Evolutionary conservation across 768 basidiomycete genomes (phyloP), one percentile per base, ranked within the genome.

Genomic region (Rhodotorula kratochvilovae): DNA sequence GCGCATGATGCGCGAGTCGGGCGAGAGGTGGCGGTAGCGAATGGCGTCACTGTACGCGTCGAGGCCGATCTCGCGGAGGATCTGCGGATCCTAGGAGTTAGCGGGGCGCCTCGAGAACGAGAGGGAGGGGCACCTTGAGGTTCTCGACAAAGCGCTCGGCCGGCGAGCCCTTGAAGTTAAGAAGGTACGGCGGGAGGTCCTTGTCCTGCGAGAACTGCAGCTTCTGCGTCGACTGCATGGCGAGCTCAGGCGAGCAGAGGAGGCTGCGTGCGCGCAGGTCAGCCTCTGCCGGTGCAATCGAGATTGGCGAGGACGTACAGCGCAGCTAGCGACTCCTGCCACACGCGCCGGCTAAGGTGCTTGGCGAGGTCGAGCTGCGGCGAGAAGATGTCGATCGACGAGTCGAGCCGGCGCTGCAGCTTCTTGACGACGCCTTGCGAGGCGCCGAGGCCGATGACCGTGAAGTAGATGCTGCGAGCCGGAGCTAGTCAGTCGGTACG

Each of bases 351-450:
- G 68, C 83, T 86, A 25, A 85, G 82, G 78, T 91, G 90, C 68
- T 69, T 75, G 31, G 51, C 31, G 8, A 77, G 36, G 65, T 66
- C 79, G 75, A 70, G 80, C 86, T 85, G 83, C 31, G 90, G 90
- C 25, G 89, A 90, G 78, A 91, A 91, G 61, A 91, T 85, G 78
- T 91, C 90, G 71, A 91, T 85, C 79, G 88, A 89, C 80, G 90
- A 90, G 80, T 91, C 89, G 48, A 91, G 83, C 35, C 90, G 85
- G 35, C 67, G 46, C 50, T 77, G 72, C 11, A 62, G 56, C 16
- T 64, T 82, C 79, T 91, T 90, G 45, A 90, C 84, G 36, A 84
- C 42, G 21, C 84, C 82, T 62, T 87, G 87, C 65, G 83, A 80
- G 70, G 85, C 78, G 48, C 80, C 78, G 68, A 83, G 80, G 75